Percentiles rank a stretch among this genome's conserved stretches.
phyloP scores from a whole-genome alignment of 805 yeast genomes.

The Spathaspora sp. region DNA sequence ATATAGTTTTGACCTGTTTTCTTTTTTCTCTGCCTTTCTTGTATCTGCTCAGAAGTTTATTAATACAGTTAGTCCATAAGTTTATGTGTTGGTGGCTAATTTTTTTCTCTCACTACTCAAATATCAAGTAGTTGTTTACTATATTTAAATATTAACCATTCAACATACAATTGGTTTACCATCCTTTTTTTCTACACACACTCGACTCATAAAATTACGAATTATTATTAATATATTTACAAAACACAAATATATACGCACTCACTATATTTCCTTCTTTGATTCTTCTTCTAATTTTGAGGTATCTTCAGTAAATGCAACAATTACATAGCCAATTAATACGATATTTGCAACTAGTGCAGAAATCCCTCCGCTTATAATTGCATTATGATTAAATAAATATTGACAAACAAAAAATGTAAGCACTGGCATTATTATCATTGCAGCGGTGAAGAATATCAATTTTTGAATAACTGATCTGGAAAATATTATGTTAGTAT shows the following conservation, averaged over 20 bases:
- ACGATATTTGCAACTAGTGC: constrained; percentile 75
- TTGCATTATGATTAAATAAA: constrained; percentile 45
- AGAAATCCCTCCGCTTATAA: constrained; percentile 76
- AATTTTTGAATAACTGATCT: constrained; percentile 66
- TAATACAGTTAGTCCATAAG: neutral
- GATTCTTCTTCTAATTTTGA: constrained; percentile 17
- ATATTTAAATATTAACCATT: neutral
- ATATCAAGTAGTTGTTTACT: neutral
- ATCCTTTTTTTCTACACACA: neutral
- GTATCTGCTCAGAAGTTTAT: neutral
- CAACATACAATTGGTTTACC: neutral
- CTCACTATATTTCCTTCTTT: constrained; percentile 6
- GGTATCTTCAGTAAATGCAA: constrained; percentile 69
- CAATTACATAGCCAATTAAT: constrained; percentile 66
- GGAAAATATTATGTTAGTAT: constrained; percentile 8
- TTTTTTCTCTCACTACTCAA: neutral
- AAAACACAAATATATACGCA: neutral
- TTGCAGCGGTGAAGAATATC: constrained; percentile 69
- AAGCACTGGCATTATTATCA: constrained; percentile 65
- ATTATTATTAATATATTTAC: neutral
- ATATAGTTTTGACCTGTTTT: neutral
- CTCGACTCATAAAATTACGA: neutral
- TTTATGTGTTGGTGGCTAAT: neutral
- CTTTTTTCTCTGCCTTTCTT: neutral
- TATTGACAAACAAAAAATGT: constrained; percentile 58